Conservation (phyloP, 2,329 filamentous ascomycete genomes). For the Xylaria sp. region DNA sequence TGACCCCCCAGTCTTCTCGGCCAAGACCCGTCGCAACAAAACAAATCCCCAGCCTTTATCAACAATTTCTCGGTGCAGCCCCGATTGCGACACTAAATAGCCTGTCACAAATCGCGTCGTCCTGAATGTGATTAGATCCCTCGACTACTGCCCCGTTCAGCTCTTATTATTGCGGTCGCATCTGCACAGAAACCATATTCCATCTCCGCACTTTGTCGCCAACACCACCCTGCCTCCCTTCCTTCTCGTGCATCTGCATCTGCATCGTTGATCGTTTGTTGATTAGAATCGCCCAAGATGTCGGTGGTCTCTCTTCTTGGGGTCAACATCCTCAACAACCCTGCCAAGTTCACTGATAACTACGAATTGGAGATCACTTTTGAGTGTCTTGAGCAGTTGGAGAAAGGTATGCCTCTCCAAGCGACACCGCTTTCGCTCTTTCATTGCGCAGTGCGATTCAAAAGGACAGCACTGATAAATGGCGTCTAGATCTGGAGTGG, state of each 20-base stretch:
- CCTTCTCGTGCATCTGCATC: constrained; percentile 1
- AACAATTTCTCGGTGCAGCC: constrained; percentile 11
- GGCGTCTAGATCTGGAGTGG: constrained; percentile 89
- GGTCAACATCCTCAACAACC: constrained; percentile 97
- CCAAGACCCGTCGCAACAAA: constrained; percentile 28
- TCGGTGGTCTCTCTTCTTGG: constrained; percentile 96
- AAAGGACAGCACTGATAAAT: constrained; percentile 27
- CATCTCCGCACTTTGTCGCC: constrained; percentile 3
- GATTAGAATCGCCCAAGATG: constrained; percentile 64
- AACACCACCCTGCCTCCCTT: background rate
- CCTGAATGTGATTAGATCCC: background rate
- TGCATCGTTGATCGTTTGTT: constrained; percentile 25
- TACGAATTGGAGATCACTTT: constrained; percentile 99
- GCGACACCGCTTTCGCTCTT: background rate
- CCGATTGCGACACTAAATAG: constrained; percentile 9
- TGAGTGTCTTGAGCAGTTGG: constrained; percentile 92
- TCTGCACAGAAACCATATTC: background rate
- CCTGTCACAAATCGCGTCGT: background rate
- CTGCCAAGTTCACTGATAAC: constrained; percentile 88
- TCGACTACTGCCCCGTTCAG: background rate
- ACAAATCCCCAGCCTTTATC: constrained; percentile 10
- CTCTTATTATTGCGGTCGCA: background rate
- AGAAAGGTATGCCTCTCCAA: constrained; percentile 74
- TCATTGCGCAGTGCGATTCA: background rate
- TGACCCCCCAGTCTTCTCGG: background rate